Evolutionary conservation across 257 asterid genomes (phyloP).

Genomic region (Solanum piurae): DNA sequence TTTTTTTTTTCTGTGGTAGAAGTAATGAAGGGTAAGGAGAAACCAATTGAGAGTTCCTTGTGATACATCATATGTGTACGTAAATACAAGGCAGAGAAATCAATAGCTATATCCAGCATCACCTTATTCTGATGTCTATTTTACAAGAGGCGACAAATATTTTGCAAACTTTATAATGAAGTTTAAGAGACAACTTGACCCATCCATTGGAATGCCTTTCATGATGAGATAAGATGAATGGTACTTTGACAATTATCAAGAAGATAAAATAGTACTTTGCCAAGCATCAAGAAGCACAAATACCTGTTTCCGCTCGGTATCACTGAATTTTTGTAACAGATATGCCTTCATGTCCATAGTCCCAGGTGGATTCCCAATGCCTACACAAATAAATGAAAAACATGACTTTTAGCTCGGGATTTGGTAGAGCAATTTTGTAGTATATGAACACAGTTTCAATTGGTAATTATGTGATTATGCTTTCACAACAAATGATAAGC

Average conservation of each 20-base stretch:
- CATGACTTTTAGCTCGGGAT: background rate
- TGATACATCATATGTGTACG: background rate
- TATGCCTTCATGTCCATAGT: constrained; percentile 89
- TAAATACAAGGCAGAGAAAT: background rate
- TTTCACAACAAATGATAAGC: background rate
- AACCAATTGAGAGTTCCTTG: background rate
- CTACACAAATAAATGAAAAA: constrained; percentile 19
- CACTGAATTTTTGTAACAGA: constrained; percentile 89
- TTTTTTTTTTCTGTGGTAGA: background rate
- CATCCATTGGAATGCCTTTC: background rate
- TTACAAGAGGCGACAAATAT: background rate
- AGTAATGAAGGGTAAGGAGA: background rate
- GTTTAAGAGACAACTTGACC: background rate
- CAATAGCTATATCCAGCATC: background rate
- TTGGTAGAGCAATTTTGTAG: background rate
- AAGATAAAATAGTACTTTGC: background rate
- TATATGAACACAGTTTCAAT: background rate
- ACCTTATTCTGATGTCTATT: background rate
- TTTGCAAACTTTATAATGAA: background rate
- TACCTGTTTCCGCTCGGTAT: constrained; percentile 68
- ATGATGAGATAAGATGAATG: background rate
- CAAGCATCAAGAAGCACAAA: background rate
- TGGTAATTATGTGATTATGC: background rate
- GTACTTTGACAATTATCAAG: background rate
- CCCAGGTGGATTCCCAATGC: constrained; percentile 93